Base-by-base conservation (phyloP, 2,329 filamentous ascomycete genomes). In the Phialocephala subalpina region DNA sequence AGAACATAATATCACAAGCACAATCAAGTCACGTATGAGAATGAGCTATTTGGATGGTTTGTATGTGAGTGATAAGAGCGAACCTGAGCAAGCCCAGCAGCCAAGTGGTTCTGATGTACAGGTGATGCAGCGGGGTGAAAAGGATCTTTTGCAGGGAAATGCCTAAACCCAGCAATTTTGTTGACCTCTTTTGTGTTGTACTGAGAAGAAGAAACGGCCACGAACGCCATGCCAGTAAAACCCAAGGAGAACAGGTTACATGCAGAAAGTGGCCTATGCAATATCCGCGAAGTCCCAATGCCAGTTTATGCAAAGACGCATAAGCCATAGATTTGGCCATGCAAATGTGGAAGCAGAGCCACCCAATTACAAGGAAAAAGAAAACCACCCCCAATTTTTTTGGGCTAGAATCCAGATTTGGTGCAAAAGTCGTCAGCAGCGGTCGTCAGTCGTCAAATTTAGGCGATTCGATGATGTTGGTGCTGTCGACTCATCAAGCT, bases 211-310 rank as follows among this genome's bases (percentile, higher is more conserved):
- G 58, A 59, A 67, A 27, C 60, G 62, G 58, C 65, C 66, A 64
- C 56, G 66, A 68, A 73, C 72, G 70, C 72, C 72, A 36, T 64
- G 68, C 69, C 67, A 62, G 36, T 57, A 38, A 68, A 66, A 59
- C 64, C 49, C 35, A 69, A 62, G 38, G 57, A 68, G 69, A 58
- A 60, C 35, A 52, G 67, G 64, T 68, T 66, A 70, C 68, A 73
- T 47, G 62, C 33, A 40, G 59, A 36, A 56, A 58, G 47, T 63
- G 66, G 63, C 66, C 58, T 67, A 70, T 72, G 70, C 71, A 71
- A 70, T 56, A 42, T 59, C 66, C 36, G 63, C 66, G 59, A 63
- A 56, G 58, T 63, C 64, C 62, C 40, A 66, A 67, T 69, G 62
- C 64, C 64, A 69, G 45, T 69, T 71, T 72, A 53, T 53, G 68